These are phyloP conservation scores for Paramecium caudatum DNA, from an alignment of 73 alveolate genomes.

Conservation along the genomic window DNA sequence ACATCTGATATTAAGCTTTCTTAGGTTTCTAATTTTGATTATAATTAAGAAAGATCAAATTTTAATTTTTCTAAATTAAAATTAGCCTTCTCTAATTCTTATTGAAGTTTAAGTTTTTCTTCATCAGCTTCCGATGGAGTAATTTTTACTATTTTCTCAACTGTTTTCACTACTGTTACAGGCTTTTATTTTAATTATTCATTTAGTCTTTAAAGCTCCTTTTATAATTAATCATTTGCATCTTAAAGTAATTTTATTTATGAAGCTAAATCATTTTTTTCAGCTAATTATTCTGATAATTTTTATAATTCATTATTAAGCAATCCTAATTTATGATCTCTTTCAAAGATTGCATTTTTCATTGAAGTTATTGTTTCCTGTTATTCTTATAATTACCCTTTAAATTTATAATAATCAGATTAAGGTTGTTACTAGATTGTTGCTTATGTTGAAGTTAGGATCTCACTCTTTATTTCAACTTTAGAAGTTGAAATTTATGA, in stretches of 20 bases:
- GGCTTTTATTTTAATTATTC: background rate
- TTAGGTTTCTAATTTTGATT: conserved; percentile 9
- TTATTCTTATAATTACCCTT: conserved; percentile 23
- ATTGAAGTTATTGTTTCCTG: background rate
- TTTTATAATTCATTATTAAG: background rate
- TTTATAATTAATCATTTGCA: background rate
- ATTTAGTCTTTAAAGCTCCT: background rate
- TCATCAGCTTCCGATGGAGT: background rate
- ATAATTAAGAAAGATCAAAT: conserved; percentile 5
- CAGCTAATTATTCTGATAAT: background rate
- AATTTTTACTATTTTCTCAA: conserved; percentile 15
- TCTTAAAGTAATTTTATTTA: background rate
- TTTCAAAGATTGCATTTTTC: conserved; percentile 38
- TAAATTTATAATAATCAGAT: background rate
- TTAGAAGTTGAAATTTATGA: conserved; percentile 6
- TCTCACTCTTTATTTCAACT: conserved; percentile 3
- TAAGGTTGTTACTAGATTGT: background rate
- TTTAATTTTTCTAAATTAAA: conserved; percentile 2
- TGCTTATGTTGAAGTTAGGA: background rate
- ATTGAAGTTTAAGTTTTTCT: background rate
- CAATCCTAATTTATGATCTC: conserved; percentile 48
- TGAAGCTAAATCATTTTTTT: background rate
- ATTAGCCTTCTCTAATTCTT: conserved; percentile 15
- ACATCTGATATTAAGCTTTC: conserved; percentile 39
- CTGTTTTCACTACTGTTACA: background rate